These are phyloP conservation scores for Beauveria pseudobassiana DNA, from an alignment of 2,329 filamentous ascomycete genomes.

Conservation along the genomic window DNA sequence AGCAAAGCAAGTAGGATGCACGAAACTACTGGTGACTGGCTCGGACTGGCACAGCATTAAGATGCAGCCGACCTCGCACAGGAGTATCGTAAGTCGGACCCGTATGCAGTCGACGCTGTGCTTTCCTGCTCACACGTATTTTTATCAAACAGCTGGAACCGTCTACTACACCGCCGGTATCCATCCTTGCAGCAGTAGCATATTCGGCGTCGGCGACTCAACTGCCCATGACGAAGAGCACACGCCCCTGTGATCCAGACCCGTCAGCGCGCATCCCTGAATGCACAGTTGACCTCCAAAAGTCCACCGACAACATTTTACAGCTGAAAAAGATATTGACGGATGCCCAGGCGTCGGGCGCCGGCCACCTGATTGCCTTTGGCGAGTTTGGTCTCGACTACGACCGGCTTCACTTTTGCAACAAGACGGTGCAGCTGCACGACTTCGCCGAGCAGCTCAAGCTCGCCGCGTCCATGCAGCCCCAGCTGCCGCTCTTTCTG, in stretches of 20 bases:
- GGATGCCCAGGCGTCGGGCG: conserved; percentile 42
- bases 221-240: conserved; percentile 42
- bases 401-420: conserved; percentile 78
- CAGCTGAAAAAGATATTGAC: conserved; percentile 59
- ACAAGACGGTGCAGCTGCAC: conserved; percentile 70
- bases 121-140: conserved; percentile 11
- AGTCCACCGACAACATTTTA: conserved; percentile 43
- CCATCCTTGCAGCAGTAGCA: conserved; percentile 79
- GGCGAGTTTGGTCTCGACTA: conserved; percentile 97
- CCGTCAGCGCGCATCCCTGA: conserved; percentile 40
- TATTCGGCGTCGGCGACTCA: conserved; percentile 43
- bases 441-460: conserved; percentile 80
- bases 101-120: not conserved
- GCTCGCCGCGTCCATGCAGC: conserved; percentile 58
- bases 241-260: conserved; percentile 46
- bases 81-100: conserved; percentile 56
- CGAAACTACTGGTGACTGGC: conserved; percentile 88
- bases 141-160: conserved; percentile 50
- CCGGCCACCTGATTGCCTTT: conserved; percentile 59
- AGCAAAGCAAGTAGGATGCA: conserved; percentile 69
- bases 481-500: conserved; percentile 81
- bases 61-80: conserved; percentile 67
- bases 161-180: conserved; percentile 91
- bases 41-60: conserved; percentile 73
- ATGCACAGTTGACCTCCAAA: conserved; percentile 36